Conservation (phyloP, 176 grass and related monocot species). For the Pharus latifolius region DNA sequence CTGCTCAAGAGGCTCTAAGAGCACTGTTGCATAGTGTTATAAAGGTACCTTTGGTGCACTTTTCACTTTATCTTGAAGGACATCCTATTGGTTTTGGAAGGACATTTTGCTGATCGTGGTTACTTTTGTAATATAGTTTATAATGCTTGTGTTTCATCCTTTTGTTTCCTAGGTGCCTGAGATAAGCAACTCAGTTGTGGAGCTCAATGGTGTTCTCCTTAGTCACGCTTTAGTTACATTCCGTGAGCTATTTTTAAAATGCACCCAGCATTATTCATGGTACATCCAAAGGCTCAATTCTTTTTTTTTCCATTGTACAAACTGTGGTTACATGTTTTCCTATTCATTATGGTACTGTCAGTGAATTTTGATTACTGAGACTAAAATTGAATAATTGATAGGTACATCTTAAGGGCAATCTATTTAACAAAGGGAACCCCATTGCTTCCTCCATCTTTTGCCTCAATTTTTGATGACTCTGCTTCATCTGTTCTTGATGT, state of each 20-base stretch:
- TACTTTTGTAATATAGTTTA: not conserved
- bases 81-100: not conserved
- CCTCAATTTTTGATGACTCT: slow-evolving; percentile 80
- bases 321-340: not conserved
- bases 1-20: slow-evolving; percentile 73
- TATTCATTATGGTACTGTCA: not conserved
- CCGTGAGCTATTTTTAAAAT: slow-evolving; percentile 76
- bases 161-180: slow-evolving; percentile 48
- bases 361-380: not conserved
- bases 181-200: slow-evolving; percentile 58
- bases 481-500: slow-evolving; percentile 91
- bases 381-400: slow-evolving; percentile 23
- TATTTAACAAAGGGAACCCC: slow-evolving; percentile 73
- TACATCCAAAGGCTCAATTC: slow-evolving; percentile 8
- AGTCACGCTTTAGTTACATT: slow-evolving; percentile 88
- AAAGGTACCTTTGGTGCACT: slow-evolving; percentile 36
- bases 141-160: not conserved
- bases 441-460: slow-evolving; percentile 84
- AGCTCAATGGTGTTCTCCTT: slow-evolving; percentile 80
- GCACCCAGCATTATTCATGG: slow-evolving; percentile 90
- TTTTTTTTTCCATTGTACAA: slow-evolving; percentile 1
- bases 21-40: slow-evolving; percentile 71
- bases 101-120: not conserved
- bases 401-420: slow-evolving; percentile 72
- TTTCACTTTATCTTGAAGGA: slow-evolving; percentile 9